These are phyloP conservation scores for Apiospora sp. DNA, from an alignment of 2,329 filamentous ascomycete species.

Conservation along the genomic window DNA sequence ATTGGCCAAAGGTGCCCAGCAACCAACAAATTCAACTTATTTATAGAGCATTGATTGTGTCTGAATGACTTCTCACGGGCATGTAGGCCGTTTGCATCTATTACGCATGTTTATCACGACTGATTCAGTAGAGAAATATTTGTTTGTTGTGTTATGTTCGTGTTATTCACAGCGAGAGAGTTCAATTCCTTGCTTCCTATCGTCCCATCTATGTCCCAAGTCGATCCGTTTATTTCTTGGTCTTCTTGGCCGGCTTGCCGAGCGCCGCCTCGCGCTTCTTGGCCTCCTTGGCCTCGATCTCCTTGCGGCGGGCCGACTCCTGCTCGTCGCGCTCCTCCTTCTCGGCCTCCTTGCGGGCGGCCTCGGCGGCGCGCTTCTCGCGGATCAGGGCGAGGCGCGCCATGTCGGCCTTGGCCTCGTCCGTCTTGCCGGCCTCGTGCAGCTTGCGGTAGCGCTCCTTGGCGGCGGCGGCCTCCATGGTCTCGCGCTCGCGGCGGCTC, in stretches of 20 bases:
- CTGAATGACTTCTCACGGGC: neutral
- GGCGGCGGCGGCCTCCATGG: constrained; percentile 84
- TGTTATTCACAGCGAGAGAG: neutral
- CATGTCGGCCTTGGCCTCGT: constrained; percentile 90
- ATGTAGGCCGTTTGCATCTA: neutral
- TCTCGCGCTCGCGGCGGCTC: constrained; percentile 70
- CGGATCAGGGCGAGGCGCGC: constrained; percentile 83
- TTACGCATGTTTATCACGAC: neutral
- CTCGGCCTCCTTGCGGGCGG: constrained; percentile 78
- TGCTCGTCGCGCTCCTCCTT: constrained; percentile 63
- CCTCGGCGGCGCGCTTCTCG: constrained; percentile 86
- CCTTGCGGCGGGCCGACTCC: constrained; percentile 56
- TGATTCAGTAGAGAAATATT: neutral
- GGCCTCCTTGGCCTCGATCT: constrained; percentile 63
- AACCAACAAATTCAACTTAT: neutral
- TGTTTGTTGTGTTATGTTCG: neutral
- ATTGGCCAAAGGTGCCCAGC: neutral
- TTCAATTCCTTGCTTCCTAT: neutral
- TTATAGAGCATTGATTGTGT: neutral
- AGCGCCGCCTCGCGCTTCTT: constrained; percentile 63
- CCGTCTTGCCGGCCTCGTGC: constrained; percentile 94
- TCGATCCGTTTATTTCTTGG: constrained; percentile 47
- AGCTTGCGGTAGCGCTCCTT: constrained; percentile 92
- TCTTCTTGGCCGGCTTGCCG: constrained; percentile 54
- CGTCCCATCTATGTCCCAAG: neutral